phyloP scores from a whole-genome alignment of 495 filamentous ascomycete genomes.

The Penicillium herquei region DNA sequence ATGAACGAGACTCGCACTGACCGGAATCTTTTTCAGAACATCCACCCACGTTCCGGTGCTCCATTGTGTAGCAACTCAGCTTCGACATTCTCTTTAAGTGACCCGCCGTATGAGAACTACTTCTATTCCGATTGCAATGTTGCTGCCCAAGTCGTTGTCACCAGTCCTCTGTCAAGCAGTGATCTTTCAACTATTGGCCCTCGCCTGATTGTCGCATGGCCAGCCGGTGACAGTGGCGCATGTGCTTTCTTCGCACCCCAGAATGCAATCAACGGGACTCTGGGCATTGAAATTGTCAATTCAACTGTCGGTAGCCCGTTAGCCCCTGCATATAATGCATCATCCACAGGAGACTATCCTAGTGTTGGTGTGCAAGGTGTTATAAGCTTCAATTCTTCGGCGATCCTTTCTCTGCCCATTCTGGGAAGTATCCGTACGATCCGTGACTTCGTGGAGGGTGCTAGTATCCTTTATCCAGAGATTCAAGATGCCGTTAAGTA shows the following conservation, averaged over 20 bases:
- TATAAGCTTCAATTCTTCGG: constrained; percentile 56
- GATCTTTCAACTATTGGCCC: constrained; percentile 54
- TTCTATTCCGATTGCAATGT: constrained; percentile 62
- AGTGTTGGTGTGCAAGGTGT: constrained; percentile 52
- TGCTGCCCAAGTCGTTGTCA: constrained; percentile 57
- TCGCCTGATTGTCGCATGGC: constrained; percentile 61
- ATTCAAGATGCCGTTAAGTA: constrained; percentile 52
- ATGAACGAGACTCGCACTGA: too few relatives aligned
- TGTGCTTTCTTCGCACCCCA: constrained; percentile 52
- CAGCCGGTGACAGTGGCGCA: constrained; percentile 61
- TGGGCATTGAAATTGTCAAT: constrained; percentile 52
- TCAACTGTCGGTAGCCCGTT: constrained; percentile 35
- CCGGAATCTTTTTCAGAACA: background rate
- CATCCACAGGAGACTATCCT: constrained; percentile 11
- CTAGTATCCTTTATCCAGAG: constrained; percentile 46
- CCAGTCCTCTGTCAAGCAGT: constrained; percentile 51
- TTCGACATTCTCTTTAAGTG: constrained; percentile 23
- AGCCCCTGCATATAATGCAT: constrained; percentile 32
- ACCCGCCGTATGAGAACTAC: constrained; percentile 60
- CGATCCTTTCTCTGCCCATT: constrained; percentile 51
- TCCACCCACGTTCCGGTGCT: background rate
- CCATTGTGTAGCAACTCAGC: constrained; percentile 10
- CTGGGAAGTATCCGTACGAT: constrained; percentile 61
- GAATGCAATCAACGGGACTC: constrained; percentile 52
- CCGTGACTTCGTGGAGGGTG: constrained; percentile 60